These are phyloP conservation scores for Podospora pseudocomata DNA, from an alignment of 495 filamentous ascomycete species.

Conservation along the genomic window DNA sequence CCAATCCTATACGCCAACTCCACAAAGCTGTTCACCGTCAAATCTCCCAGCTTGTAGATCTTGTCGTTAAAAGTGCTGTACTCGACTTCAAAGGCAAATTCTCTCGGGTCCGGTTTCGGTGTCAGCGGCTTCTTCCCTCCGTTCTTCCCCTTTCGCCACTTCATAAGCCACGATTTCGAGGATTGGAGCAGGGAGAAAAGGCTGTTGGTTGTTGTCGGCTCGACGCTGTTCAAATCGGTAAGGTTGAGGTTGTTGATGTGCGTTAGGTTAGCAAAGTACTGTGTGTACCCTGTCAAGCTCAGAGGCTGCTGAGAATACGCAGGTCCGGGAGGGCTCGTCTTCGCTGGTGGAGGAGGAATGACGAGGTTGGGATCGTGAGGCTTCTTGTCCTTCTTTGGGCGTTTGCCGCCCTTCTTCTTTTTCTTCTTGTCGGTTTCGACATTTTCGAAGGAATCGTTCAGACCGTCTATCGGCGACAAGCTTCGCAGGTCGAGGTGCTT, in stretches of 20 bases:
- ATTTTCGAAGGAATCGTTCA: conserved; percentile 7
- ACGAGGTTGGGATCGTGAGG: conserved; percentile 59
- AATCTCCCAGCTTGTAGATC: conserved; percentile 69
- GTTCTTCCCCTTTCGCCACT: conserved; percentile 54
- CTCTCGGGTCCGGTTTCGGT: conserved; percentile 52
- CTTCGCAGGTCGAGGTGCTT: conserved; percentile 25
- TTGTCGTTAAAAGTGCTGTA: conserved; percentile 77
- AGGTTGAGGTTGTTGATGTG: conserved; percentile 62
- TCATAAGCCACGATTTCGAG: conserved; percentile 28
- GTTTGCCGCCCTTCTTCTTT: conserved; percentile 50
- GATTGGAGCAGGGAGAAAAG: neutral
- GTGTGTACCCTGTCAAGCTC: conserved; percentile 71
- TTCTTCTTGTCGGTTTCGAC: conserved; percentile 21
- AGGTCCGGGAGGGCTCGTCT: conserved; percentile 73
- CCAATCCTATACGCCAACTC: conserved; percentile 77
- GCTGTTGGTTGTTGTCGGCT: conserved; percentile 25
- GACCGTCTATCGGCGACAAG: neutral
- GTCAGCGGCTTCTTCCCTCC: conserved; percentile 50
- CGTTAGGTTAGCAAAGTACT: conserved; percentile 93
- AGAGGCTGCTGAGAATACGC: conserved; percentile 87
- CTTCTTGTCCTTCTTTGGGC: conserved; percentile 51
- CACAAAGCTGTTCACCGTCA: conserved; percentile 81
- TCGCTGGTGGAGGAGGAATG: conserved; percentile 69
- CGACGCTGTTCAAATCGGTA: conserved; percentile 28
- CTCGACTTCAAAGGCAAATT: conserved; percentile 76